Base-by-base conservation (phyloP, 495 filamentous ascomycete genomes). In the Polyplosphaeria fusca region DNA sequence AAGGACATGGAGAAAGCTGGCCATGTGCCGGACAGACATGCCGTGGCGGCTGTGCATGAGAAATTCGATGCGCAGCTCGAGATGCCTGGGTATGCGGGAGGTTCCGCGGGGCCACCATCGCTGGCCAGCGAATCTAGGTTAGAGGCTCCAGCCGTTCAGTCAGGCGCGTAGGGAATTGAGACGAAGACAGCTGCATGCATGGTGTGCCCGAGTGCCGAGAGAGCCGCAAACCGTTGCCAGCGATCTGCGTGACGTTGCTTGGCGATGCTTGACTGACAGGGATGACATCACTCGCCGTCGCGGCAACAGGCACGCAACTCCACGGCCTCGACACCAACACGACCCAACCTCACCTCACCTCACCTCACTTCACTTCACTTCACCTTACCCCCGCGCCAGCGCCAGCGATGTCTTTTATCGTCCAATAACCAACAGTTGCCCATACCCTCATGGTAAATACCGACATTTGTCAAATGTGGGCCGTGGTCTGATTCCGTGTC, bases 1-100 rank as follows among this genome's bases (percentile, higher is more conserved):
- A 37, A 39, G 45, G 55, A 60, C 43, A 63, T 60, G 50, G 4
- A 50, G 32, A 43, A 35, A 18, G n/a, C 16, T 14, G 60, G 50
- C 20, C 19, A 28, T n/a, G 19, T 11, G 3, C 48, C 48, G 2
- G 18, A 20, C n/a, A 11, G 18, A 16, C 27, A 49, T 4, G 2
- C 23, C 22, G 12, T 35, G 9, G 38, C 13, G 47, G 38, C 19
- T 35, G 47, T 49, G 2, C 23, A 16, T 5, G 27, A 4, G 27
- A 38, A 19, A 20, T 49, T 49, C n/a, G 44, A 47, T n/a, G n/a
- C n/a, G n/a, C n/a, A n/a, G n/a, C n/a, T n/a, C n/a, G n/a, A n/a
- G n/a, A n/a, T n/a, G n/a, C n/a, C n/a, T n/a, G n/a, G n/a, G n/a
- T n/a, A n/a, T n/a, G n/a, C n/a, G n/a, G n/a, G n/a, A n/a, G n/a